phyloP scores from a whole-genome alignment of 75 land plant genomes.

The Isoetes taiwanensis region DNA sequence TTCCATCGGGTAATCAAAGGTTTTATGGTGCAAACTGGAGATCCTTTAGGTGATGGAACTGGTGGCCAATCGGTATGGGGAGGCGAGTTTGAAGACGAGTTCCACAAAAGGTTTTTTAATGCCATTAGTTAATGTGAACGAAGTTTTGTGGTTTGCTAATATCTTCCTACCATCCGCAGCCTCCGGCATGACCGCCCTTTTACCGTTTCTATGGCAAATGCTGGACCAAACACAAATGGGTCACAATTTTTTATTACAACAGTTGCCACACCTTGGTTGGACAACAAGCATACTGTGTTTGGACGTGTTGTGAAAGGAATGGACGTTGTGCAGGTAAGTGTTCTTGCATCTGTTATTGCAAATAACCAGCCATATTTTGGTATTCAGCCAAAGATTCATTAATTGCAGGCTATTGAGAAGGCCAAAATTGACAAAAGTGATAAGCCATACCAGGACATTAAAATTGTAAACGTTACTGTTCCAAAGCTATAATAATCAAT shows the following conservation, averaged over 20 bases:
- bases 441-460: constrained; percentile 92
- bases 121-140: not conserved
- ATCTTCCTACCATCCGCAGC: constrained; percentile 23
- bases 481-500: constrained; percentile 77
- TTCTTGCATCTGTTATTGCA: not conserved
- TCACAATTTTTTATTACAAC: constrained; percentile 99
- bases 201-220: constrained; percentile 99
- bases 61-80: constrained; percentile 99
- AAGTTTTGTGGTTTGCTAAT: not conserved
- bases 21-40: constrained; percentile 98
- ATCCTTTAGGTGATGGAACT: constrained; percentile 98
- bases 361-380: no score
- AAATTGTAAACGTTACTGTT: constrained; percentile 89
- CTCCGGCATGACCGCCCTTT: constrained; percentile 96
- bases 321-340: constrained; percentile 97
- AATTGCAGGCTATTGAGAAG: constrained; percentile 97
- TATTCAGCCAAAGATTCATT: no score
- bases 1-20: constrained; percentile 98
- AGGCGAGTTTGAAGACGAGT: constrained; percentile 97
- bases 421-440: constrained; percentile 91
- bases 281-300: constrained; percentile 98
- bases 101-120: constrained; percentile 74
- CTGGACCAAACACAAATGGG: constrained; percentile 98
- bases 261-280: constrained; percentile 99
- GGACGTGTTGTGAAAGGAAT: constrained; percentile 96